These are phyloP conservation scores for Oryza rufipogon DNA, from an alignment of 176 grass and related monocot species.

Conservation along the genomic window DNA sequence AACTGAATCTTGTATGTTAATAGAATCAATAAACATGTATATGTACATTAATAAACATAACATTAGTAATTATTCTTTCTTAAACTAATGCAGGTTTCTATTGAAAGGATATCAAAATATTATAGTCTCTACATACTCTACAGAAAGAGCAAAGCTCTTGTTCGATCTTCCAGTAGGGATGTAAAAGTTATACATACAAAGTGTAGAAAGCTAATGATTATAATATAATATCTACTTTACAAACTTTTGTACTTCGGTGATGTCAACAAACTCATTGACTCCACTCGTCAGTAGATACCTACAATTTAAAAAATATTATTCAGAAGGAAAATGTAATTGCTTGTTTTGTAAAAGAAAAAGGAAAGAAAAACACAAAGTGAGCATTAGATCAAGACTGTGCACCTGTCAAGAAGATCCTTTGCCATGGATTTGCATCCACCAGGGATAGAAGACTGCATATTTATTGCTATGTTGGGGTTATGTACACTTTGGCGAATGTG, in stretches of 20 bases:
- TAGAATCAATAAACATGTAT: no score
- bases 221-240: constrained; percentile 25
- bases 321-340: not conserved
- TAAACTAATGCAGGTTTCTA: not conserved
- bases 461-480: constrained; percentile 77
- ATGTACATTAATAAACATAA: no score
- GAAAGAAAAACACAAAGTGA: not conserved
- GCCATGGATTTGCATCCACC: constrained; percentile 72
- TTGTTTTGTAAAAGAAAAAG: not conserved
- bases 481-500: constrained; percentile 86
- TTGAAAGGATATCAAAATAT: not conserved
- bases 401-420: constrained; percentile 57
- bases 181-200: not conserved
- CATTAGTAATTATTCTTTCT: no score
- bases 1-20: no score
- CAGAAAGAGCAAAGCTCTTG: not conserved
- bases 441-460: constrained; percentile 61
- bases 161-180: not conserved
- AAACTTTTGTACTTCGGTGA: constrained; percentile 59
- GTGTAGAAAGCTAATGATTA: not conserved
- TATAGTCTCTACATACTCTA: not conserved
- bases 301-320: not conserved
- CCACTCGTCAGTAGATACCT: constrained; percentile 66
- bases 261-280: constrained; percentile 57
- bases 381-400: not conserved